These are phyloP conservation scores for Oryza punctata DNA, from an alignment of 176 grass and related monocot genomes.

Conservation along the genomic window DNA sequence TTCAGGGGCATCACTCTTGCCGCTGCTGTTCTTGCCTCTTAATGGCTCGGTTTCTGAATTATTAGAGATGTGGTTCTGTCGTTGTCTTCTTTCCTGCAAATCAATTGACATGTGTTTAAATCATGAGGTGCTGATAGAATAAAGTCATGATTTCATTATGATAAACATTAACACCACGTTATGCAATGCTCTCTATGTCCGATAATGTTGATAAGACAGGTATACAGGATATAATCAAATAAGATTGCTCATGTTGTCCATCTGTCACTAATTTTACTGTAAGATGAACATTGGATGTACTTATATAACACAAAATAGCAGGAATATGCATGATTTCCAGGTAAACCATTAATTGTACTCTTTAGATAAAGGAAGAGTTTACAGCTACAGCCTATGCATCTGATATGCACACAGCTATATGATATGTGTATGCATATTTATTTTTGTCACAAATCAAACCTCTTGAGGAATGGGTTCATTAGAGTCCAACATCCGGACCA, in stretches of 20 bases:
- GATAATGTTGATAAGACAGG: not conserved
- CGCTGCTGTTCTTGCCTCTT: conserved; percentile 72
- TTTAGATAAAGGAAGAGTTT: not conserved
- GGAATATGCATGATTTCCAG: conserved; percentile 12
- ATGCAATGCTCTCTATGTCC: not conserved
- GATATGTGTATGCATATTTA: not conserved
- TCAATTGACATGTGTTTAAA: not conserved
- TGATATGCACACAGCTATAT: not conserved
- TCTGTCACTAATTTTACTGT: not conserved
- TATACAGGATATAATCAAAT: not conserved
- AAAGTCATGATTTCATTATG: not conserved
- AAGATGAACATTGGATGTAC: conserved; percentile 3
- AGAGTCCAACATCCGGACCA: conserved; percentile 92
- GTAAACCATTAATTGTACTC: not conserved
- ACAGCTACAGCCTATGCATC: not conserved
- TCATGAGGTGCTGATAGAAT: not conserved
- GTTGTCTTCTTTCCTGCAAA: conserved; percentile 84
- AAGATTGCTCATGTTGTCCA: not conserved
- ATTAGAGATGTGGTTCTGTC: conserved; percentile 49
- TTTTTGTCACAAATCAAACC: conserved; percentile 43
- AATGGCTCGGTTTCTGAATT: conserved; percentile 61
- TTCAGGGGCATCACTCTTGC: conserved; percentile 83
- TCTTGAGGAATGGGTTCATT: conserved; percentile 70
- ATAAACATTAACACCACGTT: not conserved
- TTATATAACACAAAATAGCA: not conserved